Evolutionary conservation across 345 rosid genomes (phyloP).

Genomic region (Sisymbrium irio): DNA sequence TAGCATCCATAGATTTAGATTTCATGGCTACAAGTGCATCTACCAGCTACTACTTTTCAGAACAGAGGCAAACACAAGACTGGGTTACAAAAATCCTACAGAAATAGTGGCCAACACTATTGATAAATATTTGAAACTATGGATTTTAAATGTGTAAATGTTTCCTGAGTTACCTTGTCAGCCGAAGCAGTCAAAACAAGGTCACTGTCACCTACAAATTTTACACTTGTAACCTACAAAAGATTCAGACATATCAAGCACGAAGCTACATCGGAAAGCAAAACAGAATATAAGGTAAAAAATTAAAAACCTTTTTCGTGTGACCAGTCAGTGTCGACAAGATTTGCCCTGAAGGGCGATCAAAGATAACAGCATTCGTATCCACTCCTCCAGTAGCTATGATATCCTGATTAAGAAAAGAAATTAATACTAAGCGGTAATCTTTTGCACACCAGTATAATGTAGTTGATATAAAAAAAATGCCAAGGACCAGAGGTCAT

Average conservation of each 20-base stretch:
- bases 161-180: constrained; percentile 62
- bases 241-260: constrained; percentile 17
- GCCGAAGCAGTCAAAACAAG: constrained; percentile 74
- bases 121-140: background rate
- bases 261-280: background rate
- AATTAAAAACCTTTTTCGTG: constrained; percentile 69
- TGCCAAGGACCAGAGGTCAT: background rate
- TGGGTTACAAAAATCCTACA: background rate
- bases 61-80: constrained; percentile 8
- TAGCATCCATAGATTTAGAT: constrained; percentile 3
- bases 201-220: constrained; percentile 67
- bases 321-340: constrained; percentile 87
- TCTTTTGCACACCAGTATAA: constrained; percentile 3
- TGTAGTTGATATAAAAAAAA: background rate
- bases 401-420: constrained; percentile 54
- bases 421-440: constrained; percentile 5
- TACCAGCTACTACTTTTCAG: background rate
- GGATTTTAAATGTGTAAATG: background rate
- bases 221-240: constrained; percentile 84
- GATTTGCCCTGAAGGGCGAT: constrained; percentile 86
- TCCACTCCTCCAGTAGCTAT: constrained; percentile 96
- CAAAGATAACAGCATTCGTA: constrained; percentile 78
- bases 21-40: background rate
- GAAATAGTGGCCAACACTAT: background rate
- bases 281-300: background rate